These are phyloP conservation scores for Claviceps sorghi DNA, from an alignment of 2,329 filamentous ascomycete genomes.

Conservation along the genomic window DNA sequence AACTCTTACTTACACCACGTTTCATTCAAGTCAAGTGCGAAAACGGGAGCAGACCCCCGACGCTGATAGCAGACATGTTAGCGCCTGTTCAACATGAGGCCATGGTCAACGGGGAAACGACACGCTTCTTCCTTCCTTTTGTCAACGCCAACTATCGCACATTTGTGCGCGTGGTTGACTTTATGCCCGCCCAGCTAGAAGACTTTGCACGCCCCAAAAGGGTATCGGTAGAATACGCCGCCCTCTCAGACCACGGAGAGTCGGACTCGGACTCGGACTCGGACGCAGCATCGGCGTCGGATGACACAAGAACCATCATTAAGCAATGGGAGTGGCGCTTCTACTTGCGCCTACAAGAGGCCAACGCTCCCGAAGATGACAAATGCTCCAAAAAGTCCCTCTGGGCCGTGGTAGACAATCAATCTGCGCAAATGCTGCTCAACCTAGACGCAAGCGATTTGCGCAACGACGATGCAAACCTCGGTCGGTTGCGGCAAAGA, in stretches of 20 bases:
- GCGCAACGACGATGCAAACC: constrained; percentile 28
- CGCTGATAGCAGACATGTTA: constrained; percentile 25
- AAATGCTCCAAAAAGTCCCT: constrained; percentile 30
- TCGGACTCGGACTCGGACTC: constrained; percentile 11
- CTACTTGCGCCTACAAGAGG: constrained; percentile 60
- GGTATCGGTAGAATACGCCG: constrained; percentile 29
- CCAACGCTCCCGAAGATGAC: constrained; percentile 7
- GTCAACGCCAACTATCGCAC: constrained; percentile 56
- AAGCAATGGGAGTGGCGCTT: constrained; percentile 71
- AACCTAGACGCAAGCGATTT: constrained; percentile 40
- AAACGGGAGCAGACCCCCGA: constrained; percentile 21
- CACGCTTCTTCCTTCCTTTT: constrained; percentile 47
- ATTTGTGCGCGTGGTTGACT: constrained; percentile 68
- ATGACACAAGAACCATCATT: constrained; percentile 10
- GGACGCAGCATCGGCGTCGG: constrained; percentile 8
- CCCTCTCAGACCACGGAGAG: constrained; percentile 30
- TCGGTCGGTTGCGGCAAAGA: constrained; percentile 48
- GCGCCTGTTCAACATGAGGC: constrained; percentile 26
- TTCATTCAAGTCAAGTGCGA: constrained; percentile 31
- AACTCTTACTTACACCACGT: not conserved
- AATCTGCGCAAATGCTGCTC: constrained; percentile 32
- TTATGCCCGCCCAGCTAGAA: constrained; percentile 51
- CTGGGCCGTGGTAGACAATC: constrained; percentile 54
- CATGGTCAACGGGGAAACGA: constrained; percentile 23
- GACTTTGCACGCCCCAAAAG: constrained; percentile 49